Conservation (phyloP, 768 basidiomycete genomes). For the Podaxis carcinomalis region DNA sequence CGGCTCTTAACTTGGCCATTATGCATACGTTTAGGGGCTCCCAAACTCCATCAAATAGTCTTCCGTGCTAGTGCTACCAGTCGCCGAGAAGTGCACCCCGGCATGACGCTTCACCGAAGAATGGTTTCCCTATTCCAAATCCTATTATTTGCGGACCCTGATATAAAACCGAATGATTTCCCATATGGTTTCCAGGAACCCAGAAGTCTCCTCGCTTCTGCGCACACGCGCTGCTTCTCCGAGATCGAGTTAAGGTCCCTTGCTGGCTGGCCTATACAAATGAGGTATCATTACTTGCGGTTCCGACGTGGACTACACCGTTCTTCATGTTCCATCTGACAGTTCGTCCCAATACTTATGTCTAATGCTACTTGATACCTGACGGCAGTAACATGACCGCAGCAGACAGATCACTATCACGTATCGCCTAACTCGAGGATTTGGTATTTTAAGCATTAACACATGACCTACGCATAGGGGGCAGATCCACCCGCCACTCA, state of each 20-base stretch:
- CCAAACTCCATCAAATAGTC: background rate
- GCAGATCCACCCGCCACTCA: background rate
- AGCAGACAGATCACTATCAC: background rate
- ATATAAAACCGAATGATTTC: background rate
- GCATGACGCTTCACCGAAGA: too few species aligned
- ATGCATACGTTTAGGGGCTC: background rate
- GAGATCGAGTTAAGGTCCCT: background rate
- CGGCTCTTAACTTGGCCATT: background rate
- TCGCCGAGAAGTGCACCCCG: too few species aligned
- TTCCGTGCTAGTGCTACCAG: background rate
- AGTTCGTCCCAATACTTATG: too few species aligned
- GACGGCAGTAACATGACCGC: background rate
- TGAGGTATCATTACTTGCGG: too few species aligned
- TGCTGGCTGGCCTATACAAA: too few species aligned
- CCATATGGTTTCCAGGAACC: background rate
- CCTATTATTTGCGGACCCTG: too few species aligned
- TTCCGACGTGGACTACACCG: too few species aligned
- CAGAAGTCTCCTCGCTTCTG: background rate
- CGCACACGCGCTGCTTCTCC: background rate
- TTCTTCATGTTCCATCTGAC: too few species aligned
- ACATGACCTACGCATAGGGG: background rate
- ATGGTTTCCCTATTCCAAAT: too few species aligned
- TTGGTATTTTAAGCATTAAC: background rate
- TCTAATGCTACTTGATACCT: too few species aligned
- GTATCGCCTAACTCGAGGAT: background rate